Percentiles rank a stretch among this genome's conserved stretches.
Conservation (phyloP, 441 rosid species). For the Rhodomyrtus psidioides region DNA sequence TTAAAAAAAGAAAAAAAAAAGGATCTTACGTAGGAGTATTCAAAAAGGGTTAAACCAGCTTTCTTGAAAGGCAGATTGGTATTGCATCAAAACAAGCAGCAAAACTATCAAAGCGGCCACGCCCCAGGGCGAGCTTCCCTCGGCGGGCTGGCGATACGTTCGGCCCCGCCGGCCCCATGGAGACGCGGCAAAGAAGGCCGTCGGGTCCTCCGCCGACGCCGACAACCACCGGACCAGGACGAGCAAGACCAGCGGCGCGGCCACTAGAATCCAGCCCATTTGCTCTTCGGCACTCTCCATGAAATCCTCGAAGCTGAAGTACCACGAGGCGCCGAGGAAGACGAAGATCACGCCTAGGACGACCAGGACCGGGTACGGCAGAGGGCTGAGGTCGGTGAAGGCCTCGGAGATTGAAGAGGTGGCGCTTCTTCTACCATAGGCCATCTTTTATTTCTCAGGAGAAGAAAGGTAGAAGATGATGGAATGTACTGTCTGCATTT, state of each 20-base stretch:
- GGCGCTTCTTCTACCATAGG: not conserved
- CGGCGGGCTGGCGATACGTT: not conserved
- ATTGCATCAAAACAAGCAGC: not conserved
- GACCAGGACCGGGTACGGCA: conserved; percentile 31
- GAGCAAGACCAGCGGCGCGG: not conserved
- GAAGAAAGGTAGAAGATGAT: not conserved
- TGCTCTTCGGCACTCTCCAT: not conserved
- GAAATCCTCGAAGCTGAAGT: conserved; percentile 8
- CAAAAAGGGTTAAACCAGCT: not conserved
- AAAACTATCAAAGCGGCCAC: not conserved
- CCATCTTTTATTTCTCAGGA: not conserved
- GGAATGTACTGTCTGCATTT: not conserved
- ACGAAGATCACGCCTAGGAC: conserved; percentile 26
- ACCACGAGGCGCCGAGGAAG: conserved; percentile 27
- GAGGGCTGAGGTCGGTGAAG: not conserved
- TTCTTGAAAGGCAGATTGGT: not conserved
- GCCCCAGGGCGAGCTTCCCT: not conserved
- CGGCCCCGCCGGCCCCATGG: not conserved
- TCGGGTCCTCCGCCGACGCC: not conserved
- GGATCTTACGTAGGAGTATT: not conserved
- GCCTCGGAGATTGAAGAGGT: not conserved
- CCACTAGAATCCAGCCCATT: not conserved
- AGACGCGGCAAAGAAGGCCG: not conserved
- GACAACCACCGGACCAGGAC: not conserved
- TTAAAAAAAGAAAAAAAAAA: not conserved